Evolutionary conservation across 768 basidiomycete species (phyloP), one percentile per base, ranked within the genome.

Genomic region (Tricholoma flavovirens): DNA sequence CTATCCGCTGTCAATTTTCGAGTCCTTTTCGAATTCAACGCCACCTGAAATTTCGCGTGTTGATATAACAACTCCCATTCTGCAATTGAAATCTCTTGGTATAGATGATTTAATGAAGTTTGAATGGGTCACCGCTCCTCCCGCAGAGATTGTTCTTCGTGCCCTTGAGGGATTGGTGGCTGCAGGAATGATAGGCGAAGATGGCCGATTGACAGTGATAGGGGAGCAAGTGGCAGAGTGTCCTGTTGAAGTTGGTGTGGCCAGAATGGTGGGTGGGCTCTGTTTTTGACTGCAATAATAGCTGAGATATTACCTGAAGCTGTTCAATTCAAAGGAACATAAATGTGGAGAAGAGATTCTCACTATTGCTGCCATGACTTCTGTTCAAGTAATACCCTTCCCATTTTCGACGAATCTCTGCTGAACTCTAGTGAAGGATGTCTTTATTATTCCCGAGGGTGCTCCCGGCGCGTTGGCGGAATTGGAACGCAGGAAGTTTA

Each of bases 91-190:
- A 70, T 89, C 90, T 0, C 78, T 99, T 29, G 97, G 97, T 8
- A 89, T 99, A 45, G 89, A 98, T 62, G 93, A 99, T 69, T 69
- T 98, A 12, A 88, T 97, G 82, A 90, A 90, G 66, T 96, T 98
- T 66, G 94, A 98, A 66, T 99, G 94, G 89, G 83, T 98, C 30
- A 87, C 88, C 29, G 76, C 86, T 0, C 97, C 97, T 32, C 91
- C 93, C 2, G 85, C 88, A 10, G 90, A 92, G 67, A 88, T 86
- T 62, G 81, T 98, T 32, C 72, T 94, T 43, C 77, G 93, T 36
- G 93, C 93, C 15, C 70, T 98, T 43, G 96, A 98, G 67, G 86
- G 86, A 33, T 74, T 98, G 29, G 82, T 83, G 42, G 80, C 83
- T 21, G 77, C 92, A 21, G 90, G 89, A 10, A 93, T 97, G 81